Percentiles rank a stretch among this genome's conserved stretches.
These are phyloP conservation scores for Linum tenue DNA, from an alignment of 345 rosid genomes.

Conservation along the genomic window DNA sequence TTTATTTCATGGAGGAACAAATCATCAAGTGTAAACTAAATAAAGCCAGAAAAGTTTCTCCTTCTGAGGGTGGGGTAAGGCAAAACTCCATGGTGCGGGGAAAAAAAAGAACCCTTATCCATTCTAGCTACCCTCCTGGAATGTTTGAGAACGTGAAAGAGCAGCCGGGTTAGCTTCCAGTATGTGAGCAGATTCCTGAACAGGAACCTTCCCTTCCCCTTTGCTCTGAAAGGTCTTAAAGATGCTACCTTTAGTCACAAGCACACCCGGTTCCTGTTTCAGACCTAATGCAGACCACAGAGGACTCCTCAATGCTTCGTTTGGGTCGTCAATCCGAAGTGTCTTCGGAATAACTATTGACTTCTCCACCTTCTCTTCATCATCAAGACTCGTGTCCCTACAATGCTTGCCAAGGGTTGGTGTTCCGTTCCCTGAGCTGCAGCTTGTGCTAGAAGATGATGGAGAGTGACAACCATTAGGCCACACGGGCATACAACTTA, in stretches of 20 bases:
- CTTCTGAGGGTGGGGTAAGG: too few relatives aligned
- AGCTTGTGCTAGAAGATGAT: neutral
- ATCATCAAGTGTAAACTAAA: too few relatives aligned
- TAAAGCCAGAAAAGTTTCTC: too few relatives aligned
- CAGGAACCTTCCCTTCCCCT: slow-evolving; percentile 11
- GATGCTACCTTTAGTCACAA: slow-evolving; percentile 5
- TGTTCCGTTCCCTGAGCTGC: neutral
- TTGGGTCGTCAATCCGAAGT: neutral
- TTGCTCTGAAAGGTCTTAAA: slow-evolving; percentile 21
- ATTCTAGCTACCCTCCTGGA: slow-evolving; percentile 46
- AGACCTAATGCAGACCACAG: neutral
- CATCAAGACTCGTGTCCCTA: neutral
- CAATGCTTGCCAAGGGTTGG: neutral
- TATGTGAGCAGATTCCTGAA: slow-evolving; percentile 28
- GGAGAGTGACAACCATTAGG: neutral
- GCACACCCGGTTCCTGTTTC: neutral
- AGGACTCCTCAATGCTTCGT: neutral
- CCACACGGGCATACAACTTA: neutral
- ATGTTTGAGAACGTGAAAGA: slow-evolving; percentile 45
- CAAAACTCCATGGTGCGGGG: too few relatives aligned
- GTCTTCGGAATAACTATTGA: neutral
- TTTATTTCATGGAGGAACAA: too few relatives aligned
- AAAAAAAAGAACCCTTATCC: neutral
- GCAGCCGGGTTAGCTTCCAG: slow-evolving; percentile 64
- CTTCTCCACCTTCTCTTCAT: neutral